These are phyloP conservation scores for Aphanocladium album DNA, from an alignment of 2,329 filamentous ascomycete genomes.

Conservation along the genomic window DNA sequence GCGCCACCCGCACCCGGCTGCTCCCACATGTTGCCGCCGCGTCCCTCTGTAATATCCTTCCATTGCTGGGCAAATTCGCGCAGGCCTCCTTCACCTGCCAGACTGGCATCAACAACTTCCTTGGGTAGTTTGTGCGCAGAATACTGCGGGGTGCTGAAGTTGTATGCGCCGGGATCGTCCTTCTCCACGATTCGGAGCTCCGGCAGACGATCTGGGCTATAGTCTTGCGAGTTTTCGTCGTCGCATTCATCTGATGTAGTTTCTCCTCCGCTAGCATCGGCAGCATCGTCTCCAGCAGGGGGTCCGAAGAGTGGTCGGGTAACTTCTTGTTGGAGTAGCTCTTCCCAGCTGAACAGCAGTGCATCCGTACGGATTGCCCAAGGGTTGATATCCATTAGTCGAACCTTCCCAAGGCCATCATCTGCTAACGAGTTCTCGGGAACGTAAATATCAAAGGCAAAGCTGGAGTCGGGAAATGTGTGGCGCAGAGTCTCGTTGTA, in stretches of 20 bases:
- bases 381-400: constrained; percentile 90
- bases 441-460: constrained; percentile 89
- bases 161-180: constrained; percentile 84
- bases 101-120: constrained; percentile 74
- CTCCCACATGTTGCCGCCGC: constrained; percentile 37
- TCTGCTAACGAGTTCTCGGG: constrained; percentile 56
- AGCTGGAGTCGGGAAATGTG: constrained; percentile 78
- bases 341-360: constrained; percentile 82
- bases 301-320: constrained; percentile 52
- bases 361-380: constrained; percentile 90
- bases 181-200: constrained; percentile 79
- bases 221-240: constrained; percentile 38
- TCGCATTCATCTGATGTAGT: constrained; percentile 35
- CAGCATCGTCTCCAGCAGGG: constrained; percentile 22
- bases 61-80: constrained; percentile 75
- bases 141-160: constrained; percentile 80
- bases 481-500: constrained; percentile 69
- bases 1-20: constrained; percentile 18
- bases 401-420: constrained; percentile 65
- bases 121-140: constrained; percentile 93
- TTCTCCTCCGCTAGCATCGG: constrained; percentile 33
- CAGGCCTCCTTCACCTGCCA: constrained; percentile 68
- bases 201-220: constrained; percentile 57
- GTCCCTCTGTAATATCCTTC: constrained; percentile 53
- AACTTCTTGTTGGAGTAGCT: constrained; percentile 70